phyloP scores from a whole-genome alignment of 768 basidiomycete genomes.

The Naematelia encephala region DNA sequence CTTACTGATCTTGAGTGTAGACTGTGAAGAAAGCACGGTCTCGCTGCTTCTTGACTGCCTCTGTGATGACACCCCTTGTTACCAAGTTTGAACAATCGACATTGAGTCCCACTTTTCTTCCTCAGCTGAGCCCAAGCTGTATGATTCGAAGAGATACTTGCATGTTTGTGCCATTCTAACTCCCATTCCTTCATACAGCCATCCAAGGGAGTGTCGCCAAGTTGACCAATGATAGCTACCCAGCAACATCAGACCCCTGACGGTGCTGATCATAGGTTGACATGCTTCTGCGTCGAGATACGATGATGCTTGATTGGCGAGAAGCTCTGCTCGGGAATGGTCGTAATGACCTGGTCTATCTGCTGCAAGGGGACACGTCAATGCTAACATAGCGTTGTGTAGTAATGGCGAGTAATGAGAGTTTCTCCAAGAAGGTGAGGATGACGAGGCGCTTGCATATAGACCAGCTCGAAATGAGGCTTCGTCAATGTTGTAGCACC shows the following conservation, averaged over 20 bases:
- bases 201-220: conserved; percentile 55
- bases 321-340: background rate
- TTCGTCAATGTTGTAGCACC: conserved; percentile 3
- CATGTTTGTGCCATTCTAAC: conserved; percentile 30
- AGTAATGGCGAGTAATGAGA: conserved; percentile 68
- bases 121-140: background rate
- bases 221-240: conserved; percentile 53
- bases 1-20: conserved; percentile 31
- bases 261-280: conserved; percentile 53
- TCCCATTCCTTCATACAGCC: conserved; percentile 54
- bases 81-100: conserved; percentile 32
- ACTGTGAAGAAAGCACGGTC: conserved; percentile 18
- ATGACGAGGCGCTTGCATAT: conserved; percentile 25
- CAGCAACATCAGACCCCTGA: conserved; percentile 53
- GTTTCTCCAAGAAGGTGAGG: conserved; percentile 29
- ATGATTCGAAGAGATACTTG: conserved; percentile 17
- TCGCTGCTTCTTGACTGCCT: conserved; percentile 5
- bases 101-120: conserved; percentile 42
- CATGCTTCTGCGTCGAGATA: conserved; percentile 53
- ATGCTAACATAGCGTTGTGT: conserved; percentile 63
- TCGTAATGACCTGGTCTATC: conserved; percentile 1
- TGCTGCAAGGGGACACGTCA: conserved; percentile 39
- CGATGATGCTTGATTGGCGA: conserved; percentile 52
- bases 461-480: conserved; percentile 12
- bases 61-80: conserved; percentile 20